Percentiles rank a stretch among this genome's conserved stretches.
Conservation (phyloP, 805 yeast genomes). For the Monosporozyma yasuniensis region DNA sequence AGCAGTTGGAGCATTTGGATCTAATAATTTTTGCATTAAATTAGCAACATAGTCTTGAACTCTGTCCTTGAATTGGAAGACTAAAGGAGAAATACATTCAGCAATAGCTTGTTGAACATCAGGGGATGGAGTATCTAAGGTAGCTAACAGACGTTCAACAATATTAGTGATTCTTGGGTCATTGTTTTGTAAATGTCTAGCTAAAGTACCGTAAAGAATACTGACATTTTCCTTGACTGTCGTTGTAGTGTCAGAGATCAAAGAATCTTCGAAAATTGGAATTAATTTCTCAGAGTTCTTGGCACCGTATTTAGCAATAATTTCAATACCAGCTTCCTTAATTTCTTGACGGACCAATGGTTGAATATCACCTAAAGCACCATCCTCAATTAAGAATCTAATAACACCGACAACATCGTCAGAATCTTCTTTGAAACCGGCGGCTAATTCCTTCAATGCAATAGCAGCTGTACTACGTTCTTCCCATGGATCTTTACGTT, state of each 20-base stretch:
- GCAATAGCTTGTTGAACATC: conserved; percentile 84
- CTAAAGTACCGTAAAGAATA: conserved; percentile 83
- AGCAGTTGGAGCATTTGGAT: conserved; percentile 32
- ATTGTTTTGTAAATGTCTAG: conserved; percentile 61
- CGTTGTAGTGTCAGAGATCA: conserved; percentile 31
- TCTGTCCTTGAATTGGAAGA: conserved; percentile 42
- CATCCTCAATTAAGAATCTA: conserved; percentile 49
- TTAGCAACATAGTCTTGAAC: conserved; percentile 47
- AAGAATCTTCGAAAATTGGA: conserved; percentile 68
- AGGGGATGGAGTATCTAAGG: conserved; percentile 82
- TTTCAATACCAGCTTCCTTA: conserved; percentile 79
- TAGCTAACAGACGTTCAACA: conserved; percentile 57
- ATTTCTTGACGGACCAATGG: conserved; percentile 67
- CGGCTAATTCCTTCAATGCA: conserved; percentile 49
- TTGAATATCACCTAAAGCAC: conserved; percentile 69
- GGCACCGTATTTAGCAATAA: conserved; percentile 60
- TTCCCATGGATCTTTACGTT: conserved; percentile 74
- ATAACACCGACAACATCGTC: conserved; percentile 46
- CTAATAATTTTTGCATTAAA: conserved; percentile 53
- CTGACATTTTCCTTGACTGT: conserved; percentile 71
- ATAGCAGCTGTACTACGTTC: conserved; percentile 74
- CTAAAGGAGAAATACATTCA: conserved; percentile 78
- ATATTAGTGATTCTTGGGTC: conserved; percentile 62
- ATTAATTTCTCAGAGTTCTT: conserved; percentile 61
- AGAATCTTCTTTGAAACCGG: conserved; percentile 31